Percentiles rank a stretch among this genome's conserved stretches.
Conservation (phyloP, 129 eudicot genomes). For the Logfia minima region DNA sequence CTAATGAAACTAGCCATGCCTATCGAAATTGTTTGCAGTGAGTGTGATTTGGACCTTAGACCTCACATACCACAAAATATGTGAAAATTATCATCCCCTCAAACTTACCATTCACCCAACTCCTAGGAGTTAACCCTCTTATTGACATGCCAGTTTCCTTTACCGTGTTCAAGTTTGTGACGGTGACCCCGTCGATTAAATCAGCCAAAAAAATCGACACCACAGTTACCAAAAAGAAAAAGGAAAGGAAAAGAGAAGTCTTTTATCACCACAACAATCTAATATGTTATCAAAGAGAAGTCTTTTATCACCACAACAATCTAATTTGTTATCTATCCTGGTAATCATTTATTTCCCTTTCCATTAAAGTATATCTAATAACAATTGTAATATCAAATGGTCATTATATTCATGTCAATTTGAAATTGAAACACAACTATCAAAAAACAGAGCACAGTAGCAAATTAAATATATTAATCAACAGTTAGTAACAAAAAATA, state of each 20-base stretch:
- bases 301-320: neutral
- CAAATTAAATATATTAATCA: neutral
- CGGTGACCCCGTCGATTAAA: neutral
- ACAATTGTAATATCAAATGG: neutral
- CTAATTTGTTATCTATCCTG: neutral
- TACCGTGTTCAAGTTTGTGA: no score
- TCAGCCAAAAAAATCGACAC: neutral
- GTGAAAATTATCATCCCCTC: no score
- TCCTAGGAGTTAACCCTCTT: no score
- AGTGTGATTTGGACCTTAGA: neutral
- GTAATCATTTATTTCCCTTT: neutral
- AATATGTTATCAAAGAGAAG: no score
- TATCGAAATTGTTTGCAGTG: neutral
- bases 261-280: neutral
- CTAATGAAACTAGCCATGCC: neutral
- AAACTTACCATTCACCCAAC: no score
- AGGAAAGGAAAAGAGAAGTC: no score
- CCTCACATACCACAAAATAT: no score
- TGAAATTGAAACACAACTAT: slow-evolving; percentile 6
- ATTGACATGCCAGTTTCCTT: no score
- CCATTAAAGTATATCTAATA: neutral
- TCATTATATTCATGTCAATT: neutral
- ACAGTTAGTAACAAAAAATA: neutral
- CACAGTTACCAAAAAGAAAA: no score
- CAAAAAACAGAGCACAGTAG: neutral